phyloP scores from a whole-genome alignment of 2,329 filamentous ascomycete species.

The Cladosporium cucumerinum region DNA sequence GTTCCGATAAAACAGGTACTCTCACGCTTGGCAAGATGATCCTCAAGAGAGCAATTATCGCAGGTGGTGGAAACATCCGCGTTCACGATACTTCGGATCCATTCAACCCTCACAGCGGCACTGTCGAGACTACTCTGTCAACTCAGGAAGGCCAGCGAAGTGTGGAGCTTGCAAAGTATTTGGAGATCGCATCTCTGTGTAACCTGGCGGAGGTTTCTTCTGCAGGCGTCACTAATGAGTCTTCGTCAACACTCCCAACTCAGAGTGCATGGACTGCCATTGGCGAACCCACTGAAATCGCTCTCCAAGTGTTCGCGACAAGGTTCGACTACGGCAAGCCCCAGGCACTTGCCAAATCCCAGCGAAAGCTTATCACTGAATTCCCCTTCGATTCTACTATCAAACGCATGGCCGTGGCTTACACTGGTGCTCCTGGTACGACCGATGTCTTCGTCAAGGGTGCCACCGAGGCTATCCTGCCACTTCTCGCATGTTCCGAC shows the following conservation, averaged over 20 bases:
- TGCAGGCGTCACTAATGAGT: slow-evolving; percentile 36
- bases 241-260: slow-evolving; percentile 32
- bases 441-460: slow-evolving; percentile 33
- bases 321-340: slow-evolving; percentile 47
- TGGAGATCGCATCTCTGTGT: slow-evolving; percentile 60
- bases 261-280: slow-evolving; percentile 56
- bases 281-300: slow-evolving; percentile 66
- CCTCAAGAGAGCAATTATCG: slow-evolving; percentile 57
- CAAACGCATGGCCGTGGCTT: slow-evolving; percentile 35
- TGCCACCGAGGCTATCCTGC: slow-evolving; percentile 33
- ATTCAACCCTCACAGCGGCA: slow-evolving; percentile 34
- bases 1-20: slow-evolving; percentile 65
- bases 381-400: slow-evolving; percentile 35
- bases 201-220: slow-evolving; percentile 59
- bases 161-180: slow-evolving; percentile 39
- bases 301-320: slow-evolving; percentile 67
- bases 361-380: slow-evolving; percentile 26
- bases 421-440: slow-evolving; percentile 19
- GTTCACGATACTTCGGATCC: slow-evolving; percentile 54
- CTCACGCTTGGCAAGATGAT: slow-evolving; percentile 54
- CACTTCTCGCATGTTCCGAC: slow-evolving; percentile 27
- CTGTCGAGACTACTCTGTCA: slow-evolving; percentile 49
- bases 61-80: slow-evolving; percentile 54
- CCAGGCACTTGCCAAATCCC: slow-evolving; percentile 9
- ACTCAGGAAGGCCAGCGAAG: slow-evolving; percentile 41